A percentile compares a stretch with the other conserved stretches of the same genome.
Evolutionary conservation across 1,139 yeast genomes (phyloP).

Genomic region (Hyphopichia pseudoburtonii): DNA sequence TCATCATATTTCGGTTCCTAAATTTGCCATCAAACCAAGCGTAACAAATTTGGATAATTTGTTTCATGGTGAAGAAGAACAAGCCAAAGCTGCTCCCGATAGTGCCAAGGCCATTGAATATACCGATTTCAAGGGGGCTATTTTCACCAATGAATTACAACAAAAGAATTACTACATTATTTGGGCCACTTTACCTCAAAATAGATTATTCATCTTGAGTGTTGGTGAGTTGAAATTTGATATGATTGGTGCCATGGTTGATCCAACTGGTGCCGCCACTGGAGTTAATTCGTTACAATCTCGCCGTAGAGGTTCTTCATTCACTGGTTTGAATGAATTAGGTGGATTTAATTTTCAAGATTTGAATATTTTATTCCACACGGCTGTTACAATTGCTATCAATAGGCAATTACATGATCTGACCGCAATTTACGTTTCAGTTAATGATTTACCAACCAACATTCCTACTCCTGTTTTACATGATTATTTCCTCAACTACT

Average conservation of each 20-base stretch:
- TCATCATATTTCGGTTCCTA: slow-evolving; percentile 24
- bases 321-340: slow-evolving; percentile 39
- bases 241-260: slow-evolving; percentile 19
- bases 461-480: slow-evolving; percentile 38
- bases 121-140: slow-evolving; percentile 36
- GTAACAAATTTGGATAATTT: slow-evolving; percentile 12
- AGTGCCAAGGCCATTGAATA: slow-evolving; percentile 11
- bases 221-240: slow-evolving; percentile 40
- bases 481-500: slow-evolving; percentile 38
- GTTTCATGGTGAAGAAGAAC: slow-evolving; percentile 7
- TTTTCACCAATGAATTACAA: slow-evolving; percentile 41
- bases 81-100: slow-evolving; percentile 8
- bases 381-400: slow-evolving; percentile 31
- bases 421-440: slow-evolving; percentile 20
- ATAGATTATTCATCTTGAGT: slow-evolving; percentile 25
- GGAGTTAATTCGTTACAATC: slow-evolving; percentile 6
- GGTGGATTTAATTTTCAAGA: slow-evolving; percentile 47
- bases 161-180: slow-evolving; percentile 36
- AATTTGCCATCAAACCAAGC: slow-evolving; percentile 36
- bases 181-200: slow-evolving; percentile 28
- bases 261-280: slow-evolving; percentile 16
- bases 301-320: slow-evolving; percentile 38
- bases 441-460: slow-evolving; percentile 35
- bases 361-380: slow-evolving; percentile 34
- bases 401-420: slow-evolving; percentile 17